phyloP scores from a whole-genome alignment of 2,329 filamentous ascomycete species.

The Westerdykella sp. region DNA sequence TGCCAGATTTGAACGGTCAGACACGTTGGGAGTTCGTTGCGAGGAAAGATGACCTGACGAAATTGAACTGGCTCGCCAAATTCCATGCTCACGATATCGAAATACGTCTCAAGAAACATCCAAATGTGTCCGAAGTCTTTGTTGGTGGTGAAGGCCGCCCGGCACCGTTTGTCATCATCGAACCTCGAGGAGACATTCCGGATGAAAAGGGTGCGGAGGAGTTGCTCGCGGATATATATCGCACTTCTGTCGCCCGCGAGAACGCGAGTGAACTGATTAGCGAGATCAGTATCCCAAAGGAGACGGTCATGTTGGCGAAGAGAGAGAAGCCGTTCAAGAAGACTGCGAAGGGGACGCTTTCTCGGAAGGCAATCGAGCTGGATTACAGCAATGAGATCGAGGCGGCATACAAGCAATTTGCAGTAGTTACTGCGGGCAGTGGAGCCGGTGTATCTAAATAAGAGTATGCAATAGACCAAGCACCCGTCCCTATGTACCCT shows the following conservation, averaged over 20 bases:
- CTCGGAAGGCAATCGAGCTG: conserved; percentile 13
- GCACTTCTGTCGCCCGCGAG: conserved; percentile 1
- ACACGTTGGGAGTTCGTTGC: too few species aligned
- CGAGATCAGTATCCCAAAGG: conserved; percentile 10
- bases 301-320: conserved; percentile 10
- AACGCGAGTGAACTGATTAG: conserved; percentile 3
- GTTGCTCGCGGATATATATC: conserved; percentile 9
- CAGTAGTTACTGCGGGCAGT: too few species aligned
- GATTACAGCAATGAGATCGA: conserved; percentile 15
- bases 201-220: conserved; percentile 4
- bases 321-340: conserved; percentile 11
- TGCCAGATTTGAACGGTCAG: too few species aligned
- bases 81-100: too few species aligned
- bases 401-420: conserved; percentile 5
- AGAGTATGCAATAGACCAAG: too few species aligned
- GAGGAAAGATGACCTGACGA: too few species aligned
- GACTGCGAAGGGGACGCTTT: conserved; percentile 10
- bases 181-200: conserved; percentile 9
- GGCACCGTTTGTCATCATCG: conserved; percentile 13
- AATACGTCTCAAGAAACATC: too few species aligned
- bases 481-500: too few species aligned
- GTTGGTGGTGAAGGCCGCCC: conserved; percentile 8
- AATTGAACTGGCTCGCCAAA: too few species aligned
- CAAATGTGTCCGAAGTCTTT: too few species aligned
- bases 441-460: too few species aligned